Evolutionary conservation across 345 rosid genomes (phyloP).

Genomic region (Eucalyptus tenuipes): DNA sequence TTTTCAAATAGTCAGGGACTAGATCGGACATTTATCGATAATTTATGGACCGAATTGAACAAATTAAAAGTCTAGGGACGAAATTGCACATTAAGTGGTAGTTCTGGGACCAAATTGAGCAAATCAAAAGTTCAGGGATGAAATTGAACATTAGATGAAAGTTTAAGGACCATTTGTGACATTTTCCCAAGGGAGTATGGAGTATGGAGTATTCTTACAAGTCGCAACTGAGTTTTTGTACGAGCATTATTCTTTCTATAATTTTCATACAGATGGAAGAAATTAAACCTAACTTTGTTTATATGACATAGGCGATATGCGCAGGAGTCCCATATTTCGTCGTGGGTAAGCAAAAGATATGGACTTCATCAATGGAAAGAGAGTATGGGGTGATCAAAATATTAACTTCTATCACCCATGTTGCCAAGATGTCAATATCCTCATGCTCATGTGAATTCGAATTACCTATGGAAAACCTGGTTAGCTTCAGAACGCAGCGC

Average conservation of each 20-base stretch:
- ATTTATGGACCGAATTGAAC: no score
- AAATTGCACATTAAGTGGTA: no score
- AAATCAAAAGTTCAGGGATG: no score
- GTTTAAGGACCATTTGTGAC: no score
- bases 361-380: background rate
- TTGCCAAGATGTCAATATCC: background rate
- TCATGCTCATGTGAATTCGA: background rate
- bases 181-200: no score
- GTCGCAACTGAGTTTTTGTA: background rate
- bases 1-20: no score
- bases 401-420: background rate
- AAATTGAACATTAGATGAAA: no score
- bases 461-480: background rate
- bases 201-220: background rate
- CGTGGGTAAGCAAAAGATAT: background rate
- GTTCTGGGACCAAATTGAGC: no score
- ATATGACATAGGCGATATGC: background rate
- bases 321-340: background rate
- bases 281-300: background rate
- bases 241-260: background rate
- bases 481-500: background rate
- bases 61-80: no score
- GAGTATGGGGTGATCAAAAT: background rate
- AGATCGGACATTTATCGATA: no score
- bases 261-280: background rate